phyloP scores from a whole-genome alignment of 441 rosid genomes.

The Populus hybrid region DNA sequence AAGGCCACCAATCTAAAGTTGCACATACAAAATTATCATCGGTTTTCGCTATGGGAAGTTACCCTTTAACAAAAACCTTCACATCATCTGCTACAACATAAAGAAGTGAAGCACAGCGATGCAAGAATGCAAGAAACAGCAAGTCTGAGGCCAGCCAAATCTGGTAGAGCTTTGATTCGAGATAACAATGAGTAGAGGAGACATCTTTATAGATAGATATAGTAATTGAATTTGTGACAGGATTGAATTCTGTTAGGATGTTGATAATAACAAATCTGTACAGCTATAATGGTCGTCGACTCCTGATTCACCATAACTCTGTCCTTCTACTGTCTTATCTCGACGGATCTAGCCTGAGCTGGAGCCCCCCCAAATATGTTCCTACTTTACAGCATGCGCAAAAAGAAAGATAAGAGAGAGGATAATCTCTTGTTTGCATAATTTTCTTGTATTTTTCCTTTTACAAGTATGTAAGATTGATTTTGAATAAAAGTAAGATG shows the following conservation, averaged over 20 bases:
- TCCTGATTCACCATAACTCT: background rate
- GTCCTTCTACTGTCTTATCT: background rate
- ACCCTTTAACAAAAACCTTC: conserved; percentile 32
- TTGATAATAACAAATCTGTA: background rate
- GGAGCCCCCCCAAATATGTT: background rate
- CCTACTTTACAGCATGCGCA: background rate
- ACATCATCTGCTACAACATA: conserved; percentile 28
- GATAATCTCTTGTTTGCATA: background rate
- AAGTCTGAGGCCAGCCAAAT: background rate
- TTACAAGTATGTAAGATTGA: too few species aligned
- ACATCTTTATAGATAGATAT: background rate
- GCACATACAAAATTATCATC: conserved; percentile 54
- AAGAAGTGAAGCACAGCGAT: conserved; percentile 1
- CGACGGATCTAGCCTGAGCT: background rate
- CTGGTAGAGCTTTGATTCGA: background rate
- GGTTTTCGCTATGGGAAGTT: conserved; percentile 37
- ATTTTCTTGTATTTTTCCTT: background rate
- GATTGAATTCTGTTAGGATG: background rate
- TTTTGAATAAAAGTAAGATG: too few species aligned
- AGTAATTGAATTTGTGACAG: background rate
- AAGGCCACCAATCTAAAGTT: conserved; percentile 69
- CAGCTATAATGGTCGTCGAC: background rate
- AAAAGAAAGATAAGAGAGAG: background rate
- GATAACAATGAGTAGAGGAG: background rate
- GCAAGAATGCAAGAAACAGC: background rate